A percentile compares a stretch with the other conserved stretches of the same genome.
Conservation (phyloP, 306 rosid species). For the Lathyrus oleraceus region DNA sequence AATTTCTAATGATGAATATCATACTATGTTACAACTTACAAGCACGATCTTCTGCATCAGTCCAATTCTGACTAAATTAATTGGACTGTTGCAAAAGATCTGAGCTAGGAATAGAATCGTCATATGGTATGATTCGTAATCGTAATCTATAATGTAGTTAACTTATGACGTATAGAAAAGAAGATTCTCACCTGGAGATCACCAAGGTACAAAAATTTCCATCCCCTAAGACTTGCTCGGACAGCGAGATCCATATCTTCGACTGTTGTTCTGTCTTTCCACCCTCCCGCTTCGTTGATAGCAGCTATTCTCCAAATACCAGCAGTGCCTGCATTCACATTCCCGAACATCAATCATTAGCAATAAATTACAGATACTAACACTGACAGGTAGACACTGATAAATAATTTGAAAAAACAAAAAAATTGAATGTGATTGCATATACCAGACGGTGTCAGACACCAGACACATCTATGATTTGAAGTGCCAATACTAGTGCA, state of each 20-base stretch:
- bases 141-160: background rate
- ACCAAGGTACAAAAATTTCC: conserved; percentile 96
- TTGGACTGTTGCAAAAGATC: background rate
- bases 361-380: background rate
- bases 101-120: background rate
- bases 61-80: background rate
- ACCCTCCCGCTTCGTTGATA: conserved; percentile 96
- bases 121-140: background rate
- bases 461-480: background rate
- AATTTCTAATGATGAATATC: background rate
- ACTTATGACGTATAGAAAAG: background rate
- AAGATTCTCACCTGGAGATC: conserved; percentile 72
- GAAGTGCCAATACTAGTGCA: background rate
- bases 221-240: conserved; percentile 95
- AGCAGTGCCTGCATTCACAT: conserved; percentile 72
- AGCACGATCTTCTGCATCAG: background rate
- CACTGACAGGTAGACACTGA: background rate
- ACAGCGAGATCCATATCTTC: conserved; percentile 99
- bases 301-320: conserved; percentile 99
- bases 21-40: background rate
- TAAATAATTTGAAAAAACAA: background rate
- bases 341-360: background rate
- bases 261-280: conserved; percentile 98
- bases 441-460: background rate
- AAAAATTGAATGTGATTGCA: background rate